Percentiles rank a stretch among this genome's conserved stretches.
These are phyloP conservation scores for Podospora pseudopauciseta DNA, from an alignment of 495 filamentous ascomycete species.

Conservation along the genomic window DNA sequence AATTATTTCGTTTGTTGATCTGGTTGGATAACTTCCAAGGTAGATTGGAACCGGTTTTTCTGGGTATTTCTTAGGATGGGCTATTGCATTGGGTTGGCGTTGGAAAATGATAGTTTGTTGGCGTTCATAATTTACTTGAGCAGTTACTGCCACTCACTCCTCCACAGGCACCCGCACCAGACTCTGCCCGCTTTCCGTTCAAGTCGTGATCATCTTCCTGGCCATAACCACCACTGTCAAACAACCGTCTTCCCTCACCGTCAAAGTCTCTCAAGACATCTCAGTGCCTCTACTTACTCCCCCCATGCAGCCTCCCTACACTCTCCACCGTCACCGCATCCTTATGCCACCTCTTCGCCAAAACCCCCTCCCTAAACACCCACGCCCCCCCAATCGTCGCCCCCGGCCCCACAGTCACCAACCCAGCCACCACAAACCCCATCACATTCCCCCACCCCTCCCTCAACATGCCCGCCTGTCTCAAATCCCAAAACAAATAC, in stretches of 20 bases:
- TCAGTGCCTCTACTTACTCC: not conserved
- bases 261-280: too few species aligned
- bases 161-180: too few species aligned
- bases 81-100: not conserved
- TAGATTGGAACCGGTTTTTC: not conserved
- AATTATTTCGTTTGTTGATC: constrained; percentile 49
- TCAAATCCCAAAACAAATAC: constrained; percentile 24
- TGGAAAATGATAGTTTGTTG: not conserved
- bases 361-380: constrained; percentile 23
- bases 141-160: too few species aligned
- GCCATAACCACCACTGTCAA: too few species aligned
- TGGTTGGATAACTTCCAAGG: not conserved
- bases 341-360: constrained; percentile 21
- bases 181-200: too few species aligned
- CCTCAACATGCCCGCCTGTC: constrained; percentile 19
- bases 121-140: not conserved
- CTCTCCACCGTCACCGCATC: constrained; percentile 21
- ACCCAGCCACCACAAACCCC: constrained; percentile 1
- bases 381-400: constrained; percentile 19
- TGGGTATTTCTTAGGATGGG: not conserved
- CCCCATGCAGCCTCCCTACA: constrained; percentile 4
- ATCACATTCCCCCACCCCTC: constrained; percentile 18
- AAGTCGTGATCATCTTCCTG: too few species aligned
- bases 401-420: constrained; percentile 18
- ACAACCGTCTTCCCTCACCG: too few species aligned